phyloP scores from a whole-genome alignment of 495 filamentous ascomycete species.

The Hypoxylon lienhwacheense region DNA sequence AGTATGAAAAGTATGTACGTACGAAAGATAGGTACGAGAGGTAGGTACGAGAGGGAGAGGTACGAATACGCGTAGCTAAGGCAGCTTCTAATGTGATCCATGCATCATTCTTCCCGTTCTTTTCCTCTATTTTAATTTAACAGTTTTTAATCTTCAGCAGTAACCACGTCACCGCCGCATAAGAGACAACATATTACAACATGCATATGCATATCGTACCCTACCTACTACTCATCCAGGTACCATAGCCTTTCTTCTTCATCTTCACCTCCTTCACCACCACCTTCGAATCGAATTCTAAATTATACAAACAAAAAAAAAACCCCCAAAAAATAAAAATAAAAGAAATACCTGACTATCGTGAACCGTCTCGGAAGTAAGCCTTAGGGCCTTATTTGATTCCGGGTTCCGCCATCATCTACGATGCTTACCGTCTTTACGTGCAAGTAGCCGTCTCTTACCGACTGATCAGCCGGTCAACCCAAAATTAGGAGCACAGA shows the following conservation, averaged over 20 bases:
- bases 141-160: conserved; percentile 24
- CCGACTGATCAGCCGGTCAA: conserved; percentile 1
- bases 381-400: conserved; percentile 21
- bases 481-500: conserved; percentile 24
- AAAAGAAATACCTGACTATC: conserved; percentile 4
- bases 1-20: too few species aligned
- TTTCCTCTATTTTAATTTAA: conserved; percentile 21
- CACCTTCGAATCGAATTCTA: conserved; percentile 4
- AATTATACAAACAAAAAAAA: too few species aligned
- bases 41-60: neutral
- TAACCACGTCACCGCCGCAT: conserved; percentile 38
- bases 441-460: conserved; percentile 31
- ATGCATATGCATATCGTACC: conserved; percentile 30
- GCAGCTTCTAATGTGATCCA: neutral
- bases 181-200: too few species aligned
- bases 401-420: conserved; percentile 15
- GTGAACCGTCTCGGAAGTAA: conserved; percentile 20
- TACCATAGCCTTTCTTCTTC: conserved; percentile 6
- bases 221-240: conserved; percentile 19
- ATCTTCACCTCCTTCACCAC: neutral
- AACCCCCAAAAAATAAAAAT: too few species aligned
- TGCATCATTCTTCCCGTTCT: conserved; percentile 14
- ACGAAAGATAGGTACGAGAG: too few species aligned
- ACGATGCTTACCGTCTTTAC: conserved; percentile 19
- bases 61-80: neutral